Evolutionary conservation across 2,329 filamentous ascomycete genomes (phyloP), one percentile per base, ranked within the genome.

Genomic region (Sordariomycetes sp.): DNA sequence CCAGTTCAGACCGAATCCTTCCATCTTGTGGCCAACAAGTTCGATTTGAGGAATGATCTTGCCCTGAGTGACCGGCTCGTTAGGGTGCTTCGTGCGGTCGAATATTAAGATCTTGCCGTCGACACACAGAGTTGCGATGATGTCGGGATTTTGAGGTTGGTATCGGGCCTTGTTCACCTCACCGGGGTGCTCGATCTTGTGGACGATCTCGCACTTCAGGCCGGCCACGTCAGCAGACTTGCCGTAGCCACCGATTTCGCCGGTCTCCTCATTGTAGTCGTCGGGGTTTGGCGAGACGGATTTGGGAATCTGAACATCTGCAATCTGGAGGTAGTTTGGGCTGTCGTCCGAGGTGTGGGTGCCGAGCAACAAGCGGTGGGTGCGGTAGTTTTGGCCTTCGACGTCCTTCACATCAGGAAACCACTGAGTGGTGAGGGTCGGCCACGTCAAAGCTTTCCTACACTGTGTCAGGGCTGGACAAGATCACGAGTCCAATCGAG

Each of bases 81-180:
- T 76, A 32, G 82, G 81, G 56, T 96, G 90, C 70, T 95, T 96
- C 34, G 90, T 94, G 45, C 90, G 81, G 63, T 98, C 92, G 63
- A 93, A 98, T 46, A 98, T 79, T 55, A 96, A 78, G 27, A 95
- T 84, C 45, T 79, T 82, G 42, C 86, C 84, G 55, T 95, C 85
- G 7, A 86, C 77, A 43, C 86, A 87, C 61, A 95, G 80, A 0
- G 92, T 95, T 4, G 92, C 92, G 48, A 98, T 93, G 38, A 98
- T 79, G 50, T 98, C 87, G 5, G 90, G 87, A 52, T 98, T 98
- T 57, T 96, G 90, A 10, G 92, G 92, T 60, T 95, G 88, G 55
- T 96, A 96, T 46, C 92, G 81, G 12, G 92, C 93, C 66, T 96
- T 98, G 71, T 98, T 98, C 54, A 98, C 87, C 59, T 98, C 92